Conservation (phyloP, 768 basidiomycete species). For the Amanita polypyramis region DNA sequence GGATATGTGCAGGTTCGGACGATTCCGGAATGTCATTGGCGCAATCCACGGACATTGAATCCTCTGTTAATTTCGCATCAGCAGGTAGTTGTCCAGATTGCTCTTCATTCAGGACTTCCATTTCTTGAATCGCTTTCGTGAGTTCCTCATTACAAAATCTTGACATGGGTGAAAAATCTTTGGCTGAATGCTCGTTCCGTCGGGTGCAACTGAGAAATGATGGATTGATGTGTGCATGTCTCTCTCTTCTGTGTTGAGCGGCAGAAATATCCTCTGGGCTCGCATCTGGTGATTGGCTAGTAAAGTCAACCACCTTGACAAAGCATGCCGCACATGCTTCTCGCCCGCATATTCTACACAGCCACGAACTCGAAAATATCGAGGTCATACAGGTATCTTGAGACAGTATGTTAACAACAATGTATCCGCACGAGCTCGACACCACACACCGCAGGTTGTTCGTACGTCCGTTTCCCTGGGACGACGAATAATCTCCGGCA, state of each 20-base stretch:
- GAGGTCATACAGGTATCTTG: conserved; percentile 91
- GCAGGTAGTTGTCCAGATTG: not conserved
- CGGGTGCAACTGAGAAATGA: conserved; percentile 67
- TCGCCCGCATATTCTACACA: conserved; percentile 84
- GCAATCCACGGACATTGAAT: not conserved
- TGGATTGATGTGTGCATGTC: conserved; percentile 54
- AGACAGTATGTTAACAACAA: not conserved
- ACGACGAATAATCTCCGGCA: conserved; percentile 52
- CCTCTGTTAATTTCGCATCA: not conserved
- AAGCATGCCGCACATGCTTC: conserved; percentile 86
- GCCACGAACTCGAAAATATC: conserved; percentile 82
- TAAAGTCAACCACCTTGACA: conserved; percentile 54
- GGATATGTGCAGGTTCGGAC: conserved; percentile 14
- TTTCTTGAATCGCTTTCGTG: conserved; percentile 50
- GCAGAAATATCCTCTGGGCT: conserved; percentile 37
- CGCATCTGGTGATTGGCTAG: conserved; percentile 38
- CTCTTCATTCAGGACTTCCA: conserved; percentile 40
- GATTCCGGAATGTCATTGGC: not conserved
- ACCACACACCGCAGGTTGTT: conserved; percentile 67
- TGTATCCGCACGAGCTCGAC: not conserved
- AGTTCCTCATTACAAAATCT: conserved; percentile 62
- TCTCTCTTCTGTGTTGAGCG: conserved; percentile 43
- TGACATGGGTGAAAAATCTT: conserved; percentile 72
- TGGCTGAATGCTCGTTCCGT: conserved; percentile 56
- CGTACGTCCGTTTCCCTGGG: conserved; percentile 75